These are phyloP conservation scores for Pisolithus microcarpus DNA, from an alignment of 768 basidiomycete species.

Conservation along the genomic window DNA sequence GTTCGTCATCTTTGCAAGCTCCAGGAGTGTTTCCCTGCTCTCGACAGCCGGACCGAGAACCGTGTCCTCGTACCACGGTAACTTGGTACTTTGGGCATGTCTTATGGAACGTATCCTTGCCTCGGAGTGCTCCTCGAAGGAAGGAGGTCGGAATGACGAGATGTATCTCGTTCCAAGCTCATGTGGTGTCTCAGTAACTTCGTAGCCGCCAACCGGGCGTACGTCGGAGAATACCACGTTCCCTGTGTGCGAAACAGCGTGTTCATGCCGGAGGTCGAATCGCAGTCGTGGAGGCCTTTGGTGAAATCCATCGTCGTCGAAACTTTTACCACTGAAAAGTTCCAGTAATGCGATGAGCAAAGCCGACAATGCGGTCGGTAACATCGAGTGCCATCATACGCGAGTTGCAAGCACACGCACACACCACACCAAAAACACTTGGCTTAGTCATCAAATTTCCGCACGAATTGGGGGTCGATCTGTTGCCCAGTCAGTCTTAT, in stretches of 20 bases:
- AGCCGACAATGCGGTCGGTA: conserved; percentile 40
- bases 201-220: conserved; percentile 8
- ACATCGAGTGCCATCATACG: conserved; percentile 18
- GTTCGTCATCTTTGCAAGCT: conserved; percentile 91
- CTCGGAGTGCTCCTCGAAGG: conserved; percentile 36
- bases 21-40: conserved; percentile 64
- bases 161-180: conserved; percentile 32
- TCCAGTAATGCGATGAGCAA: conserved; percentile 39
- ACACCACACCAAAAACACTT: too few species aligned
- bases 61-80: conserved; percentile 72
- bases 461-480: too few species aligned
- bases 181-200: conserved; percentile 24
- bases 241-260: conserved; percentile 43
- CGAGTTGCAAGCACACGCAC: background rate
- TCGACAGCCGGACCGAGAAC: conserved; percentile 70
- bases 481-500: too few species aligned
- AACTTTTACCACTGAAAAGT: conserved; percentile 12
- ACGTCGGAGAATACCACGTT: conserved; percentile 53
- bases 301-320: background rate
- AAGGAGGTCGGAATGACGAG: conserved; percentile 40
- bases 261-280: conserved; percentile 58
- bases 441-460: too few species aligned
- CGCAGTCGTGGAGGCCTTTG: conserved; percentile 19
- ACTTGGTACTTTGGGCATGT: conserved; percentile 37
- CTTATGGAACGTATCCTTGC: conserved; percentile 40